A percentile compares a stretch with the other conserved stretches of the same genome.
Conservation (phyloP, 2,329 filamentous ascomycete species). For the Colletotrichum scovillei region DNA sequence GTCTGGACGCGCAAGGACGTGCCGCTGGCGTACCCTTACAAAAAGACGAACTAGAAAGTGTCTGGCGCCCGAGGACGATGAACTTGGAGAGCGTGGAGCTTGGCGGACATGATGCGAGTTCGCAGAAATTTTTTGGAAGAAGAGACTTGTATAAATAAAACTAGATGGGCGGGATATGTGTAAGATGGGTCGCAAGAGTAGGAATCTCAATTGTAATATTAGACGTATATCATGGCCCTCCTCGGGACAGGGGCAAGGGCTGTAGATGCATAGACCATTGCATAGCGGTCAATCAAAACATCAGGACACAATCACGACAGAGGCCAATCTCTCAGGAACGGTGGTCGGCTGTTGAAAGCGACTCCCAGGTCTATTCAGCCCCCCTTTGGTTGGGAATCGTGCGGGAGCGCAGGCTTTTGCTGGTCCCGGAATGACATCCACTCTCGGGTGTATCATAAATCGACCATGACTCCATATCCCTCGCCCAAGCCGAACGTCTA, state of each 20-base stretch:
- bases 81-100: too few species aligned
- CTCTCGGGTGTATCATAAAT: neutral
- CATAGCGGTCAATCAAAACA: constrained; percentile 3
- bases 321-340: neutral
- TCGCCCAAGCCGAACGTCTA: constrained; percentile 7
- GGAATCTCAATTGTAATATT: constrained; percentile 8
- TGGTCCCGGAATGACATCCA: constrained; percentile 30
- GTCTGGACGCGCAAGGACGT: constrained; percentile 90
- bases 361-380: constrained; percentile 21
- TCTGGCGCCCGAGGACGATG: too few species aligned
- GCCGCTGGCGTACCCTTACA: constrained; percentile 72
- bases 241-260: neutral
- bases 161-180: neutral
- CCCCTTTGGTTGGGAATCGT: neutral
- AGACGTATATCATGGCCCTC: neutral
- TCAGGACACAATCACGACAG: neutral
- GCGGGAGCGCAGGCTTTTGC: constrained; percentile 23
- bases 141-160: neutral
- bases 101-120: too few species aligned
- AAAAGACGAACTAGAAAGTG: constrained; percentile 40
- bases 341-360: constrained; percentile 16
- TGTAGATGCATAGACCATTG: constrained; percentile 1
- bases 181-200: neutral
- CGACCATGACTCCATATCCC: constrained; percentile 26
- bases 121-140: neutral